Percentiles rank a stretch among this genome's conserved stretches.
Evolutionary conservation across 176 grass and related monocot genomes (phyloP).

Genomic region (Zoysia pacifica): DNA sequence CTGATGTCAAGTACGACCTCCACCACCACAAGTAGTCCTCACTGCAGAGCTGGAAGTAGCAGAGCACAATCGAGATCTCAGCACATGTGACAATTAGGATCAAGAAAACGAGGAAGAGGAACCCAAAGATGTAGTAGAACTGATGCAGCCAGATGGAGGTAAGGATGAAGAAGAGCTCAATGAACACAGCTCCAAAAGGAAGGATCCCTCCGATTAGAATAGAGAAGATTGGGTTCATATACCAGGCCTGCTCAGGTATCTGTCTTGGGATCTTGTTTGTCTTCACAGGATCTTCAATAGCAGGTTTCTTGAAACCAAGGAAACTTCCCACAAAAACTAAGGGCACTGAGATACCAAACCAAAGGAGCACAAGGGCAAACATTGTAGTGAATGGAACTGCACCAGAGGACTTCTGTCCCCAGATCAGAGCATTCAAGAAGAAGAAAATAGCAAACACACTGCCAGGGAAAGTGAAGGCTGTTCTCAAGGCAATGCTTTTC

Average conservation of each 20-base stretch:
- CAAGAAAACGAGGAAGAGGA: constrained; percentile 48
- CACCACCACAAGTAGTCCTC: constrained; percentile 53
- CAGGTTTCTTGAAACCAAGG: constrained; percentile 47
- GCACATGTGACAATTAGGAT: constrained; percentile 48
- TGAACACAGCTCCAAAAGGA: constrained; percentile 43
- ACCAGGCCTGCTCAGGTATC: constrained; percentile 49
- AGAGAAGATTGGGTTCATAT: constrained; percentile 45
- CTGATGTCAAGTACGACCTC: constrained; percentile 47
- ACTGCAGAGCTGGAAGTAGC: constrained; percentile 47
- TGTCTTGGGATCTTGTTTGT: constrained; percentile 48
- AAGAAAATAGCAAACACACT: too few relatives aligned
- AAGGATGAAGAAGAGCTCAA: constrained; percentile 45
- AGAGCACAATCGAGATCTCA: constrained; percentile 38
- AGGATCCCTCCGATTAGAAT: constrained; percentile 45
- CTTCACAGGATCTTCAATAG: constrained; percentile 41
- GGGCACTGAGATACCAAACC: constrained; percentile 51
- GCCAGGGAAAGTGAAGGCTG: too few relatives aligned
- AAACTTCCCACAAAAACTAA: constrained; percentile 50
- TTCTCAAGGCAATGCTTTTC: too few relatives aligned
- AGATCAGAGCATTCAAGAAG: too few relatives aligned
- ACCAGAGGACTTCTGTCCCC: too few relatives aligned
- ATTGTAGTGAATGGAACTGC: too few relatives aligned
- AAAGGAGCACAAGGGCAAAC: constrained; percentile 48
- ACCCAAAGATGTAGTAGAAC: constrained; percentile 53
- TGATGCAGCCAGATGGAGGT: constrained; percentile 41